Base-by-base conservation (phyloP, 176 grass and related monocot genomes). In the Carex pumila region DNA sequence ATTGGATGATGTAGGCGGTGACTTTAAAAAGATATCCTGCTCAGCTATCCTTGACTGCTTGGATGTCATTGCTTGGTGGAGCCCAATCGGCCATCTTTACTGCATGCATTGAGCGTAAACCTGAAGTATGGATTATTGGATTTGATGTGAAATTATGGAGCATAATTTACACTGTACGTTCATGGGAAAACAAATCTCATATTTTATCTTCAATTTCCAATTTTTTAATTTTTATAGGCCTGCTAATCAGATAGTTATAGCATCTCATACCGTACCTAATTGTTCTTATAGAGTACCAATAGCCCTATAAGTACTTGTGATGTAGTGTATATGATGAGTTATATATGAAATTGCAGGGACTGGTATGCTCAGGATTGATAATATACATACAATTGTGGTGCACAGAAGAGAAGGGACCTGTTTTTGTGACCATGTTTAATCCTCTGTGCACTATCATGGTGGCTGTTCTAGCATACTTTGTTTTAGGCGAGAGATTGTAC, bases 371-470 rank as follows among this genome's bases (percentile, higher is more conserved):
- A 10, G 92, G 90, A 64, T 93, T 98, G 82, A 89, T 89, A 25
- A 81, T 98, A 45, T 95, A 93, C 85, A 89, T 90, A 54, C 96
- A 98, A 85, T 65, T 98, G 17, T 95, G 96, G 96, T 93, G 91
- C 85, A 98, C 91, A 0, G 89, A 95, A 76, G 84, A 90, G 72
- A 98, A 92, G 64, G 96, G 96, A 37, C 96, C 93, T 9, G 96
- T 98, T 50, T 98, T 98, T 70, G 96, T 95, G 21, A 98, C 96
- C 68, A 98, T 98, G 93, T 98, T 98, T 86, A 98, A 92, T 61
- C 96, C 96, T 12, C 58, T 98, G 22, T 74, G 83, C 0, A 95
- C 93, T 7, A 77, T 98, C 79, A 95, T 95, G 93, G 93, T 95
- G 67, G 91, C 89, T 39, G 13, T 91, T 73, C 68, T 98, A 1